These are phyloP conservation scores for Eimeria maxima DNA, from an alignment of 169 alveolate genomes.

Conservation along the genomic window DNA sequence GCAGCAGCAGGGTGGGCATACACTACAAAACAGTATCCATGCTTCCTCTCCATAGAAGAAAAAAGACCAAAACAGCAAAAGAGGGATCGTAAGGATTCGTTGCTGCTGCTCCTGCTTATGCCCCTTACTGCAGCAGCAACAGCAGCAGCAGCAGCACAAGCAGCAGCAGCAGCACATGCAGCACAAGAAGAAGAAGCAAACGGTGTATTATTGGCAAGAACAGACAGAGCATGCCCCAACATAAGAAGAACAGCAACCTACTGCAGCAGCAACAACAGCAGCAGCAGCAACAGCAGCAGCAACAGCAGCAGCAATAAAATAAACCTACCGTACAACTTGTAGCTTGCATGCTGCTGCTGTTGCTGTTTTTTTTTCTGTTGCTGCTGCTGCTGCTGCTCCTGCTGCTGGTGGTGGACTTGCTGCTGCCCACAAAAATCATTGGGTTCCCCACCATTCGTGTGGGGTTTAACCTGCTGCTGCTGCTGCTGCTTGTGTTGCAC, in stretches of 20 bases:
- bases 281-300: neutral
- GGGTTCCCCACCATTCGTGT: neutral
- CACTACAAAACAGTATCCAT: conserved; percentile 34
- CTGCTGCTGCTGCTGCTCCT: neutral
- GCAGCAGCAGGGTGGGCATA: conserved; percentile 16
- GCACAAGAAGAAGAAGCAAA: neutral
- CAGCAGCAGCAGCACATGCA: conserved; percentile 31
- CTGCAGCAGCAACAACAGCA: neutral
- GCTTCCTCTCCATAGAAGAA: neutral
- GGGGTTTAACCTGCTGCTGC: too few relatives aligned
- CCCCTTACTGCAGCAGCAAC: conserved; percentile 34
- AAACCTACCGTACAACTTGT: too few relatives aligned
- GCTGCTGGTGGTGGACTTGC: conserved; percentile 21
- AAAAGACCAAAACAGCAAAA: neutral
- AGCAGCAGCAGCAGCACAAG: conserved; percentile 36
- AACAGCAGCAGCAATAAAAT: neutral
- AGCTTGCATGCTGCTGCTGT: too few relatives aligned
- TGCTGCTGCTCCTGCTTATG: conserved; percentile 39
- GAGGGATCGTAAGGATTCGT: neutral
- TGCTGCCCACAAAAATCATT: neutral
- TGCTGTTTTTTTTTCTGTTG: too few relatives aligned
- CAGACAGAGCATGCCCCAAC: neutral
- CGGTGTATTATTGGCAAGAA: neutral
- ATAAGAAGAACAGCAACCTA: neutral
- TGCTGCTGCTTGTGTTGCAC: too few relatives aligned